Evolutionary conservation across 257 asterid species (phyloP).

Genomic region (Solanum rostratum): DNA sequence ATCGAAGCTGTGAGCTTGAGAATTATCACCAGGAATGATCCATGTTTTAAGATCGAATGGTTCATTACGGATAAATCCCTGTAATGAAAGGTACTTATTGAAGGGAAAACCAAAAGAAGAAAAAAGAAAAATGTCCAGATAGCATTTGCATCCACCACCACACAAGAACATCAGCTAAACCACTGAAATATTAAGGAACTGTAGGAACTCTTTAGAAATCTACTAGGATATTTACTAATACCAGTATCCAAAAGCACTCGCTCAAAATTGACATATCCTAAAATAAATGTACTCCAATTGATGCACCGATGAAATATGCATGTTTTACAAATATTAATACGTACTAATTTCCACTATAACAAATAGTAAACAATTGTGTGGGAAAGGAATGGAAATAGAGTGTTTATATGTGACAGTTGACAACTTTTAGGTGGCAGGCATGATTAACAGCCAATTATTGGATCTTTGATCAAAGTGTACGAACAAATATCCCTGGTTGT

Average conservation of each 20-base stretch:
- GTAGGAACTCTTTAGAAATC: background rate
- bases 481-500: background rate
- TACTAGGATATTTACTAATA: background rate
- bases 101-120: background rate
- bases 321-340: background rate
- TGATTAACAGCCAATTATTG: background rate
- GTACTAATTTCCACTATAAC: background rate
- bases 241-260: background rate
- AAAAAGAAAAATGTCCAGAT: background rate
- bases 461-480: background rate
- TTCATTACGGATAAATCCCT: constrained; percentile 79
- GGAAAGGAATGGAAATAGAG: background rate
- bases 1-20: constrained; percentile 11
- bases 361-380: background rate
- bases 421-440: background rate
- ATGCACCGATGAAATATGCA: background rate
- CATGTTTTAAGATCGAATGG: constrained; percentile 68
- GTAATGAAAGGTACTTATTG: constrained; percentile 8
- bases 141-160: constrained; percentile 7
- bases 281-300: background rate
- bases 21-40: constrained; percentile 56
- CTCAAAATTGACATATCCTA: background rate
- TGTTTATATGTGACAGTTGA: background rate
- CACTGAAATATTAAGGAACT: background rate
- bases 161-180: constrained; percentile 5